Evolutionary conservation across 257 asterid species (phyloP), one percentile per base, ranked within the genome.

Genomic region (Jasminum sambac): DNA sequence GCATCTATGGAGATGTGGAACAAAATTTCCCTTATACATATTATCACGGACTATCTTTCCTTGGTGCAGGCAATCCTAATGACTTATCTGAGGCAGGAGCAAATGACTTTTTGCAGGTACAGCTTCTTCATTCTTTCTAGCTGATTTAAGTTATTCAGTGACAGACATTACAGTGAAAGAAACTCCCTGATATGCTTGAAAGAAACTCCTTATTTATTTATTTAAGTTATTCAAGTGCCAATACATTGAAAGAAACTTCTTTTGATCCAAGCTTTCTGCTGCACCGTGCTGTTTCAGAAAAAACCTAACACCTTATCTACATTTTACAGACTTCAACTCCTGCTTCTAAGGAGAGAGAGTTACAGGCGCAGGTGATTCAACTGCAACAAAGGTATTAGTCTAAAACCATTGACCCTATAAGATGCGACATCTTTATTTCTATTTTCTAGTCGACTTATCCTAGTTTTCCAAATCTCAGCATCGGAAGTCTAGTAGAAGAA

Each of bases 401-500:
- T 37, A 70, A 60, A 63, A 41, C 66, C 68, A 46, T 30, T 30
- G 36, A 30, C 13, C 16, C 39, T 34, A 11, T 21, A 12, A 12
- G 34, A 48, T 46, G 41, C 25, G 34, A 38, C 60, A 43, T 72
- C 41, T 30, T 64, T 66, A 40, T 40, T 34, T 72, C 52, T 11
- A n/a, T 12, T 63, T 67, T 48, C 38, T 67, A 17, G 13, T 23
- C 26, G 50, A 67, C 87, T 82, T 64, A 78, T 63, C 30, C 43
- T 14, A 39, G 72, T 72, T 75, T 75, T 19, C 62, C 65, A 43
- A 76, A 74, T 80, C 61, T 72, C 88, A 94, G 99, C 75, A 76
- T 89, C 12, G 96, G 94, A 74, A 83, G 90, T 70, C 70, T 85
- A 79, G 96, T 84, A 44, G 99, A 94, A 79, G 99, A 94, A 82